phyloP scores from a whole-genome alignment of 2,329 filamentous ascomycete genomes.

The Colletotrichum lentis region DNA sequence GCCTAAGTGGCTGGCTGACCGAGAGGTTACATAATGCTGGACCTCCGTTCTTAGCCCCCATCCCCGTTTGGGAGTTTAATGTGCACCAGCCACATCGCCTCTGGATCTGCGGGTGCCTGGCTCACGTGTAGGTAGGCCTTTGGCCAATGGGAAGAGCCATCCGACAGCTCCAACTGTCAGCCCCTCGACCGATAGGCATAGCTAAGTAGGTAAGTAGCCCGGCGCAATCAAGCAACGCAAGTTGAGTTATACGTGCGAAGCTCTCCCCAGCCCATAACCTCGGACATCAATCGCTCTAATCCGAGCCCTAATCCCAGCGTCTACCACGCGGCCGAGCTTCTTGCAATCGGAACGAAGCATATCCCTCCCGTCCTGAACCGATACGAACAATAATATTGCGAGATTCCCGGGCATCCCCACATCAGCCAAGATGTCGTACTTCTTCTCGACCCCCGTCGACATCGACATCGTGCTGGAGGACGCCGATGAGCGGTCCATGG shows the following conservation, averaged over 20 bases:
- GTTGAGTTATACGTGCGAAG: constrained; percentile 26
- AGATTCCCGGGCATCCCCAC: constrained; percentile 31
- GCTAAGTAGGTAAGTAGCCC: constrained; percentile 1
- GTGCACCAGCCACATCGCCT: constrained; percentile 7
- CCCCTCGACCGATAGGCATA: constrained; percentile 16
- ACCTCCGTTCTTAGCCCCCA: no score
- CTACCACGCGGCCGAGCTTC: neutral
- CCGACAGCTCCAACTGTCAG: constrained; percentile 21
- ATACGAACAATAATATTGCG: neutral
- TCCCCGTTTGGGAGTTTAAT: no score
- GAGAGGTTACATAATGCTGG: no score
- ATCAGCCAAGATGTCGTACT: constrained; percentile 81
- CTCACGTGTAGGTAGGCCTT: constrained; percentile 15
- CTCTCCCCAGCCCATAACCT: constrained; percentile 1
- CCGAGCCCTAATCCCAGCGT: neutral
- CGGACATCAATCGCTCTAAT: constrained; percentile 7
- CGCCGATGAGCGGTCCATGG: constrained; percentile 90
- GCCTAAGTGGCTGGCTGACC: no score
- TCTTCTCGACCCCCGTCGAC: constrained; percentile 97
- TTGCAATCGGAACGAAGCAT: constrained; percentile 8
- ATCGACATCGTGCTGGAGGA: constrained; percentile 98
- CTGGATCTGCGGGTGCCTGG: neutral
- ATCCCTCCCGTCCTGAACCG: neutral
- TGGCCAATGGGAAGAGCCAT: constrained; percentile 11
- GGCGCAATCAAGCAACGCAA: constrained; percentile 17